phyloP scores from a whole-genome alignment of 2,329 filamentous ascomycete species.

The Seiridium unicorne region DNA sequence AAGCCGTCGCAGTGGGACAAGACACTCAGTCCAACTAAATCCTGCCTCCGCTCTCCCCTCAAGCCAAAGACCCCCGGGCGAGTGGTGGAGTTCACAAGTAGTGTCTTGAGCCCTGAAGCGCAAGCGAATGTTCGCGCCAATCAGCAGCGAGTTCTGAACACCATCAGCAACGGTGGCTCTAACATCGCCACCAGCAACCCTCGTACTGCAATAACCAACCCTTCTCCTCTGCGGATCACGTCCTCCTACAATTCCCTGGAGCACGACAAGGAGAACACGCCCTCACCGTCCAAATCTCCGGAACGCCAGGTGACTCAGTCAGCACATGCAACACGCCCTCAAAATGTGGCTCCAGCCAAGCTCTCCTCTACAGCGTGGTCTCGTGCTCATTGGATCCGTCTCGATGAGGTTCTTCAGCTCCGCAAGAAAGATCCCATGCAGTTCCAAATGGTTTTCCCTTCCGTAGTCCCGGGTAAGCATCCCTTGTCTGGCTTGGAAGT shows the following conservation, averaged over 20 bases:
- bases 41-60: slow-evolving; percentile 53
- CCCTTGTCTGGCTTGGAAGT: slow-evolving; percentile 48
- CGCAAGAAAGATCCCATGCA: slow-evolving; percentile 39
- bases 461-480: slow-evolving; percentile 7
- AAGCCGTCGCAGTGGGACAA: slow-evolving; percentile 49
- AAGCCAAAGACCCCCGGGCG: slow-evolving; percentile 58
- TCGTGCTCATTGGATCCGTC: slow-evolving; percentile 50
- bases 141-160: slow-evolving; percentile 11
- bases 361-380: slow-evolving; percentile 47
- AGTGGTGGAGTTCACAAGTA: slow-evolving; percentile 57
- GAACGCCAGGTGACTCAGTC: not conserved
- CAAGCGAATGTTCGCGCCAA: slow-evolving; percentile 32
- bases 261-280: slow-evolving; percentile 14
- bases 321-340: not conserved
- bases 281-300: slow-evolving; percentile 16
- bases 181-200: not conserved
- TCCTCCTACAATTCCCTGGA: not conserved
- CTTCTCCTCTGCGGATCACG: not conserved
- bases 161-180: not conserved
- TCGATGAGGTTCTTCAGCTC: slow-evolving; percentile 51
- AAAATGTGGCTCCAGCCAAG: not conserved
- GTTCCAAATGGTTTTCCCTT: slow-evolving; percentile 29
- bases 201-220: not conserved
- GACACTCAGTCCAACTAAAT: slow-evolving; percentile 55
- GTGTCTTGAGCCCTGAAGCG: slow-evolving; percentile 43